phyloP scores from a whole-genome alignment of 176 grass and related monocot genomes.

The Carex littledalei region DNA sequence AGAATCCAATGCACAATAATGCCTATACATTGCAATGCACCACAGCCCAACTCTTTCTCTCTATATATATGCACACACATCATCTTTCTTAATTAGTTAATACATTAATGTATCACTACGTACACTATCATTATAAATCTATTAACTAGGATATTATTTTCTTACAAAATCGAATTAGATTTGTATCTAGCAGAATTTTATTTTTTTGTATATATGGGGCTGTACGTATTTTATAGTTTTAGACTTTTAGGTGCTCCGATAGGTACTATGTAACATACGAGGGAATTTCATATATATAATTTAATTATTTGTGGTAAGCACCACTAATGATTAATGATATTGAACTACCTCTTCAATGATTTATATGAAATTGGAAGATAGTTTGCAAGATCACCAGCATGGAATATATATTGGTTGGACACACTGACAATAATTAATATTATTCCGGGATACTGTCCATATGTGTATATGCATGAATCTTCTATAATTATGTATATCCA shows the following conservation, averaged over 20 bases:
- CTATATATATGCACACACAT: no score
- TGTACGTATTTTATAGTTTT: neutral
- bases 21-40: no score
- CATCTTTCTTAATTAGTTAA: neutral
- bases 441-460: neutral
- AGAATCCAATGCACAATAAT: no score
- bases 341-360: neutral
- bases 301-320: neutral
- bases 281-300: neutral
- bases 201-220: neutral
- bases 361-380: neutral
- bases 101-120: neutral
- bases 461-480: neutral
- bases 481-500: neutral
- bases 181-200: neutral
- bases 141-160: neutral
- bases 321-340: conserved; percentile 8
- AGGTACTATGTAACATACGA: neutral
- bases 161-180: neutral
- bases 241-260: neutral
- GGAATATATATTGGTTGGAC: conserved; percentile 5
- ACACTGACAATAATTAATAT: neutral
- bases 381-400: neutral
- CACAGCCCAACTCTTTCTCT: no score
- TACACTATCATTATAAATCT: neutral